Evolutionary conservation across 768 basidiomycete genomes (phyloP).

Genomic region (Suillus subluteus): DNA sequence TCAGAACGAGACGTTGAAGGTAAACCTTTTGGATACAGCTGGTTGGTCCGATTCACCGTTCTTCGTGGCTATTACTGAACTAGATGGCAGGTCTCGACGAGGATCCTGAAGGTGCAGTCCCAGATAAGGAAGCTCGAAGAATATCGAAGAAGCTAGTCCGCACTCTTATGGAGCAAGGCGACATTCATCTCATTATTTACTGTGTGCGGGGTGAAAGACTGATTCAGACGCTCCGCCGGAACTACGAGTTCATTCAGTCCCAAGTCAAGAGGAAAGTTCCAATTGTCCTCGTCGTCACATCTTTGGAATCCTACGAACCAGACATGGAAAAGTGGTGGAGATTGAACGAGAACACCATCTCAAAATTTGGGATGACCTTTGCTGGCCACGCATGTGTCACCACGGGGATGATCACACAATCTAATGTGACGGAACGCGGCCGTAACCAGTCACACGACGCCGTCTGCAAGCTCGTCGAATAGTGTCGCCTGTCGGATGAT

Average conservation of each 20-base stretch:
- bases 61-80: no score
- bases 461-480: constrained; percentile 15
- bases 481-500: not conserved
- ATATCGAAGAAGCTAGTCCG: constrained; percentile 35
- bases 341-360: constrained; percentile 34
- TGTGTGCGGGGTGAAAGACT: constrained; percentile 36
- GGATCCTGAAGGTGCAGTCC: constrained; percentile 28
- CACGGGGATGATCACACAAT: constrained; percentile 5
- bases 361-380: constrained; percentile 20
- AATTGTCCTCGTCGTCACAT: constrained; percentile 36
- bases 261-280: constrained; percentile 36
- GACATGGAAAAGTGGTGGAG: constrained; percentile 44
- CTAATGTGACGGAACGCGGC: not conserved
- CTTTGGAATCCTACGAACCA: constrained; percentile 35
- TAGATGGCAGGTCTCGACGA: constrained; percentile 6
- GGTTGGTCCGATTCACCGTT: no score
- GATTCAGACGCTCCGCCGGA: constrained; percentile 29
- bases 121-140: constrained; percentile 28
- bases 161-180: constrained; percentile 27
- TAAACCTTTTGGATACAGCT: no score
- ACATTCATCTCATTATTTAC: constrained; percentile 35
- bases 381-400: no score
- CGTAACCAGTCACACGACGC: constrained; percentile 21
- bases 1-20: no score
- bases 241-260: constrained; percentile 34